These are phyloP conservation scores for Debaryomyces fabryi DNA, from an alignment of 1,139 yeast species.

Conservation along the genomic window DNA sequence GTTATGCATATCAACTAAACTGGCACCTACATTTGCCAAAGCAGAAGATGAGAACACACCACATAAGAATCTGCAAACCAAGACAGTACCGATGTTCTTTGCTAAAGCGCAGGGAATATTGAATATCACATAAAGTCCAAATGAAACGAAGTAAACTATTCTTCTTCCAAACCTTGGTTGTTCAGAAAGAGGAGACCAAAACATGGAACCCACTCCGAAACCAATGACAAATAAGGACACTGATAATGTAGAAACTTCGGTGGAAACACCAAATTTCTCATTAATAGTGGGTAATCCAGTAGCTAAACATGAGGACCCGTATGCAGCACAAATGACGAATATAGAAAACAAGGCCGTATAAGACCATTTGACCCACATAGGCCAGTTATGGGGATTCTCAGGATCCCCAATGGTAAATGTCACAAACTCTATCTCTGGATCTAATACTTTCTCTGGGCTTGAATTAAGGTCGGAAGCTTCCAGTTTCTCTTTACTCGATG, in stretches of 20 bases:
- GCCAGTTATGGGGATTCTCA: constrained; percentile 89
- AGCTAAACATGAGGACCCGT: constrained; percentile 88
- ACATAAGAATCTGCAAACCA: constrained; percentile 80
- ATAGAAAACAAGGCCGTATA: constrained; percentile 68
- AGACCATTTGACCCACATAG: constrained; percentile 55
- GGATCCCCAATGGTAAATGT: constrained; percentile 79
- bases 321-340: constrained; percentile 83
- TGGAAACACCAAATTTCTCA: constrained; percentile 65
- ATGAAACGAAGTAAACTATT: constrained; percentile 78
- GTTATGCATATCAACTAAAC: constrained; percentile 81
- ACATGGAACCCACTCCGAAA: constrained; percentile 81
- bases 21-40: constrained; percentile 84
- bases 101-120: constrained; percentile 90
- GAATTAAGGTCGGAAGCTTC: constrained; percentile 13
- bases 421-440: constrained; percentile 76
- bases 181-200: constrained; percentile 92
- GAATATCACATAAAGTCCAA: constrained; percentile 73
- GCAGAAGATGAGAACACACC: constrained; percentile 89
- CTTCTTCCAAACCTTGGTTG: constrained; percentile 72
- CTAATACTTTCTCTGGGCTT: constrained; percentile 32
- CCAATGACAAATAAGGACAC: constrained; percentile 90
- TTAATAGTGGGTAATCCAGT: constrained; percentile 73
- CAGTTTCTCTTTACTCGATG: constrained; percentile 14
- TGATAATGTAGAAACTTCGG: constrained; percentile 76
- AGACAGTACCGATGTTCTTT: constrained; percentile 77